A percentile compares a stretch with the other conserved stretches of the same genome.
phyloP scores from a whole-genome alignment of 768 basidiomycete genomes.

The Tulasnella sp. region DNA sequence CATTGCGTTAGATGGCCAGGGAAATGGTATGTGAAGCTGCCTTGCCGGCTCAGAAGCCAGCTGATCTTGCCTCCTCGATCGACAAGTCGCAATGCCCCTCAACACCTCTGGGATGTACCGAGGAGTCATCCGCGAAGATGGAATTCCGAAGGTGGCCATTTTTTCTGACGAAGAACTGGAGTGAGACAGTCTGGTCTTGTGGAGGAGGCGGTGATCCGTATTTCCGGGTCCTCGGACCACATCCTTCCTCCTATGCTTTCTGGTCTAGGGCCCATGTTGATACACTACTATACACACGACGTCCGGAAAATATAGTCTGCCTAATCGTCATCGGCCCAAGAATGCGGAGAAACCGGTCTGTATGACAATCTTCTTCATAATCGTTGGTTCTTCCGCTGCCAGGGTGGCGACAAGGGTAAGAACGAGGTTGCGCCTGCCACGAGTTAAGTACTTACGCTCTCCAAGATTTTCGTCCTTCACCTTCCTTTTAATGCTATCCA shows the following conservation, averaged over 20 bases:
- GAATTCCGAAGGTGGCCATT: conserved; percentile 63
- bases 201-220: not conserved
- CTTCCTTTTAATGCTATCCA: conserved; percentile 90
- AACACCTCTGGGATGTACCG: conserved; percentile 82
- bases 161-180: conserved; percentile 58
- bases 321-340: conserved; percentile 37
- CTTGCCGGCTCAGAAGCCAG: conserved; percentile 1
- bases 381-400: conserved; percentile 72
- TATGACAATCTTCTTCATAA: conserved; percentile 85
- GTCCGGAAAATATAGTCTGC: not conserved
- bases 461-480: conserved; percentile 81
- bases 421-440: not conserved
- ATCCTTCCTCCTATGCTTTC: not conserved
- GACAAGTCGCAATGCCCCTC: conserved; percentile 64
- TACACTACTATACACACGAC: conserved; percentile 5
- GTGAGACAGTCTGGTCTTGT: conserved; percentile 19
- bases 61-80: conserved; percentile 6
- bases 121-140: conserved; percentile 66
- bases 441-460: conserved; percentile 59
- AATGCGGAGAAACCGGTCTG: conserved; percentile 73
- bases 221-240: conserved; percentile 3
- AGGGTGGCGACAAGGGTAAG: not conserved
- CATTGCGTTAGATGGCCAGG: conserved; percentile 63
- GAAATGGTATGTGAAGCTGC: conserved; percentile 51
- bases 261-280: not conserved